Evolutionary conservation across 495 filamentous ascomycete species (phyloP), one percentile per base, ranked within the genome.

Genomic region (Penicillium desertorum): DNA sequence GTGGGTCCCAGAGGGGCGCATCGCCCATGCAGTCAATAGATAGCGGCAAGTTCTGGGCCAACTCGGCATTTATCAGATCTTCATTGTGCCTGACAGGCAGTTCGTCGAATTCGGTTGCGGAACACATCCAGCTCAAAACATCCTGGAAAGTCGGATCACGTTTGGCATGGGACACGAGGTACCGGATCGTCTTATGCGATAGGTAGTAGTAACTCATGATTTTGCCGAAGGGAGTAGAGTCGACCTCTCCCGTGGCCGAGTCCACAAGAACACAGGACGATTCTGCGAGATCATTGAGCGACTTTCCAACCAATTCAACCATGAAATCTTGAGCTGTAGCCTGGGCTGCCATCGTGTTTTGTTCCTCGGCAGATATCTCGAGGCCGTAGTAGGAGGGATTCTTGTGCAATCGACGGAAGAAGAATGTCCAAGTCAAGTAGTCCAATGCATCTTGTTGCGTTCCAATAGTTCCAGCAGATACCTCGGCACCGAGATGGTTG

Each of bases 171-270:
- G 80, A 77, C 59, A 89, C 80, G 4, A 98, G 79, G 60, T 89
- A 85, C 1, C 94, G 88, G 62, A 99, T 91, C 7, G 95, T 97
- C 70, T 91, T 91, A 73, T 99, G 94, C 0, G 91, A 93, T 27
- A 99, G 85, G 67, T 99, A 99, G 79, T 99, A 99, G 77, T 99
- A 99, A 74, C 88, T 92, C 88, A 96, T 96, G 66, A 98, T 98
- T 75, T 96, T 97, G 60, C 94, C 94, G 39, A 97, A 78, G 0
- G 94, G 84, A 0, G 94, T 97, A 0, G 92, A 79, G 56, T 96
- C 86, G 27, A 99, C 83, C 59, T 97, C 89, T 23, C 92, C 91
- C 62, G 92, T 96, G 4, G 72, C 75, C n/a, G 88, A 85, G 60
- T 88, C 86, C 3, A 92, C 74, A 17, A 83, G 76, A 20, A 96